Base-by-base conservation (phyloP, 2,329 filamentous ascomycete species). In the Pyrenophora seminiperda region DNA sequence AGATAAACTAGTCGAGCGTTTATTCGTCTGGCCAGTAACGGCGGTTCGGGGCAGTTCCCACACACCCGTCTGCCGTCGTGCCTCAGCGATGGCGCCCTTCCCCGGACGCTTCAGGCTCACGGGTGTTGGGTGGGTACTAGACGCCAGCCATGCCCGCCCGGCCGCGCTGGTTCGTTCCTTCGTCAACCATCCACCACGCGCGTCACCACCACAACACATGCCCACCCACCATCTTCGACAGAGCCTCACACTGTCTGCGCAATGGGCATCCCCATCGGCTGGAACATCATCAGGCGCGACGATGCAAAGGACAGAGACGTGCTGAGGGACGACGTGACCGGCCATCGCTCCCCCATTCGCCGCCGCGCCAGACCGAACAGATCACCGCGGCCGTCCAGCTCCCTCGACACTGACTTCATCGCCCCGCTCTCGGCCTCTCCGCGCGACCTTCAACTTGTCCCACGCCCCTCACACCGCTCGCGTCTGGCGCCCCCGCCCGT, bases 271-370 rank as follows among this genome's bases (percentile, higher is more conserved):
- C 79, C 77, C 54, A 78, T 85, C 54, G 61, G 61, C 47, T 65
- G 61, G 61, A 64, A 64, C 47, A 72, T 85, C 47, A 72, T 85
- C 78, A 75, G 77, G 77, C 68, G 79, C 81, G 65, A 80, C 39
- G 72, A 77, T 51, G 73, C 76, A 47, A 60, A 55, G 53, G 68
- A 71, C 18, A 76, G 75, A 45, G 71, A 75, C 50, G 67, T 75
- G 44, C 66, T 75, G 55, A 84, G 83, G 67, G 70, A 67, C 55
- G 83, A 85, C 62, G 69, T 77, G 30, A 78, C 78, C 49, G 81
- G 81, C 38, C 67, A 75, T 47, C 81, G 83, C 65, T 85, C 82
- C 31, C 72, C 81, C 33, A 86, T 86, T 62, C 80, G 83, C 53
- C 80, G 83, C 50, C 76, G 79, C 58, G 59, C 59, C 34, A 63